A percentile compares a stretch with the other conserved stretches of the same genome.
phyloP scores from a whole-genome alignment of 352 stramenopile genomes.

The Albugo candida region DNA sequence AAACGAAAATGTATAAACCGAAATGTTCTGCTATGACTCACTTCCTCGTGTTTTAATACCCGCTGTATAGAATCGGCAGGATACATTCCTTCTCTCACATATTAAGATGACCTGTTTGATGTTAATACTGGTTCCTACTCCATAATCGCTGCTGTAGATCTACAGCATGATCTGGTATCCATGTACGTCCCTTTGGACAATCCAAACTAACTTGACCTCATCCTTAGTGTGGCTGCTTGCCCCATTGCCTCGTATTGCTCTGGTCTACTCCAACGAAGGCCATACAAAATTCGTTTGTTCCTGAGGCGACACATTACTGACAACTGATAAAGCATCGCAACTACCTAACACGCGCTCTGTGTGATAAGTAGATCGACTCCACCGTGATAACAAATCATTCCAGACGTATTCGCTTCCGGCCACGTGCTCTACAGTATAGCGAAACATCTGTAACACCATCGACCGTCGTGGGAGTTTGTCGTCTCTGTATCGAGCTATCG shows the following conservation, averaged over 20 bases:
- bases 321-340: too few relatives aligned
- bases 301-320: conserved; percentile 2
- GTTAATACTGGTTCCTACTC: too few relatives aligned
- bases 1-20: too few relatives aligned
- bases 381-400: conserved; percentile 12
- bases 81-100: too few relatives aligned
- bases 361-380: conserved; percentile 1
- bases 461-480: conserved; percentile 15
- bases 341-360: background rate
- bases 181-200: conserved; percentile 4
- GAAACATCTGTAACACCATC: conserved; percentile 5
- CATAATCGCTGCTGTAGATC: conserved; percentile 15
- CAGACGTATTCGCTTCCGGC: too few relatives aligned
- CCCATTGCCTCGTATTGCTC: background rate
- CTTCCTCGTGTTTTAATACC: too few relatives aligned
- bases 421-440: too few relatives aligned
- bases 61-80: too few relatives aligned
- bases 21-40: too few relatives aligned
- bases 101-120: too few relatives aligned
- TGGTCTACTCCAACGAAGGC: too few relatives aligned
- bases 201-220: too few relatives aligned
- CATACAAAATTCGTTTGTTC: conserved; percentile 5
- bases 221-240: background rate
- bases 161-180: conserved; percentile 7
- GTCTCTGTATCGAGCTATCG: conserved; percentile 7